Percentiles rank a stretch among this genome's conserved stretches.
Evolutionary conservation across 495 filamentous ascomycete genomes (phyloP).

Genomic region (Astrothelium macrocarpum): DNA sequence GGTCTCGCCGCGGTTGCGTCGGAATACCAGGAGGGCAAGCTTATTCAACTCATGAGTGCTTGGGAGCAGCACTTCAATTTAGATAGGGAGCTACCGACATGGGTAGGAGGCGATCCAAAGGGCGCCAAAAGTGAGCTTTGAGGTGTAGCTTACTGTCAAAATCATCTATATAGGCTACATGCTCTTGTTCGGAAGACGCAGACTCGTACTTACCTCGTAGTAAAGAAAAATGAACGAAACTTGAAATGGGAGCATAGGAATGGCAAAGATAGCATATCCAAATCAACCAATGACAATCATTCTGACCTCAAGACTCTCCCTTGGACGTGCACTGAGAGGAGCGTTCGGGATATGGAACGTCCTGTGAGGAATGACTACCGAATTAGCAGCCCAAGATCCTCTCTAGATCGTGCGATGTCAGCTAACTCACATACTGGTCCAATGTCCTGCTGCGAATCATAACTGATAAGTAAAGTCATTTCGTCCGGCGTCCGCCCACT

Average conservation of each 20-base stretch:
- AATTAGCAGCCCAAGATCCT: not conserved
- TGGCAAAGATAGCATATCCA: conserved; percentile 10
- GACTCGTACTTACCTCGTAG: not conserved
- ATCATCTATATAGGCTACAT: not conserved
- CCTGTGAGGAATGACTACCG: not conserved
- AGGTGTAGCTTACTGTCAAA: not conserved
- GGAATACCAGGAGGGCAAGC: conserved; percentile 17
- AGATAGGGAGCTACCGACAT: not conserved
- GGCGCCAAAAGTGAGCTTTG: conserved; percentile 1
- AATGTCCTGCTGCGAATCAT: not conserved
- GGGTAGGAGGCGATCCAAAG: conserved; percentile 7
- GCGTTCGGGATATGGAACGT: not conserved
- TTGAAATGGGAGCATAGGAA: conserved; percentile 6
- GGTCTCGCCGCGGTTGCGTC: conserved; percentile 20
- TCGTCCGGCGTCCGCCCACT: not conserved
- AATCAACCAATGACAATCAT: not conserved
- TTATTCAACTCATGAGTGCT: conserved; percentile 24
- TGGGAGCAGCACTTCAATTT: conserved; percentile 13
- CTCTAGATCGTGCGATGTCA: not conserved
- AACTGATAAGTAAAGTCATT: not conserved
- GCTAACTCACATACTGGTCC: not conserved
- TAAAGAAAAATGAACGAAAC: not conserved
- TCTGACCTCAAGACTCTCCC: not conserved
- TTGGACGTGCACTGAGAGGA: not conserved
- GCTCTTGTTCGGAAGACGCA: not conserved